A percentile compares a stretch with the other conserved stretches of the same genome.
phyloP scores from a whole-genome alignment of 176 grass and related monocot species.

The Avena sativa region DNA sequence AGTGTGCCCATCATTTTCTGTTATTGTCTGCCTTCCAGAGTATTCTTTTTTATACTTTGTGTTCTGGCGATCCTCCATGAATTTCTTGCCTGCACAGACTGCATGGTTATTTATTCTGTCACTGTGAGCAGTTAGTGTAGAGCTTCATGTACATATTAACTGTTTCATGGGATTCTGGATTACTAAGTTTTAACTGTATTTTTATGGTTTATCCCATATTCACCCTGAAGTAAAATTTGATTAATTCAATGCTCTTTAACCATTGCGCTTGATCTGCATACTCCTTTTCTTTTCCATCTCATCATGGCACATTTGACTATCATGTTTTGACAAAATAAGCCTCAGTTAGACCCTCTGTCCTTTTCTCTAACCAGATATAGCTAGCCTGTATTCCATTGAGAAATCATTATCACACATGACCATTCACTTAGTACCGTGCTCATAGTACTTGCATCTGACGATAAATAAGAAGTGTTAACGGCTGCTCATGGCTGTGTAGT shows the following conservation, averaged over 20 bases:
- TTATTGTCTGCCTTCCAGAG: not conserved
- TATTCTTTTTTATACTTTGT: not conserved
- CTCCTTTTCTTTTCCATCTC: not conserved
- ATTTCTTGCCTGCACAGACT: not conserved
- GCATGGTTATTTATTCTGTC: not conserved
- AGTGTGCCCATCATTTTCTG: not conserved
- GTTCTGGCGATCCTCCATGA: not conserved
- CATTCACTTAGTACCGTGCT: not conserved
- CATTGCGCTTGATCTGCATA: not conserved
- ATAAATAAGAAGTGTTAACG: not conserved
- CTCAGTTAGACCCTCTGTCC: not conserved
- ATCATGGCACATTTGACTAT: not conserved
- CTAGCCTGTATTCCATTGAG: not conserved
- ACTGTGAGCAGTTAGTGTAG: not conserved
- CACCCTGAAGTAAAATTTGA: not conserved
- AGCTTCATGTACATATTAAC: not conserved
- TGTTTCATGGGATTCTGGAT: not conserved
- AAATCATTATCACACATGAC: not conserved
- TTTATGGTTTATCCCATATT: constrained; percentile 8
- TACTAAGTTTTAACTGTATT: not conserved
- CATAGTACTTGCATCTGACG: not conserved
- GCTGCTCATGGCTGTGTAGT: not conserved
- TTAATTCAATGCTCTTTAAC: not conserved
- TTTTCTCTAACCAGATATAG: not conserved
- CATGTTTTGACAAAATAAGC: not conserved